Evolutionary conservation across 306 rosid genomes (phyloP), one percentile per base, ranked within the genome.

Genomic region (Casuarina cunninghamiana): DNA sequence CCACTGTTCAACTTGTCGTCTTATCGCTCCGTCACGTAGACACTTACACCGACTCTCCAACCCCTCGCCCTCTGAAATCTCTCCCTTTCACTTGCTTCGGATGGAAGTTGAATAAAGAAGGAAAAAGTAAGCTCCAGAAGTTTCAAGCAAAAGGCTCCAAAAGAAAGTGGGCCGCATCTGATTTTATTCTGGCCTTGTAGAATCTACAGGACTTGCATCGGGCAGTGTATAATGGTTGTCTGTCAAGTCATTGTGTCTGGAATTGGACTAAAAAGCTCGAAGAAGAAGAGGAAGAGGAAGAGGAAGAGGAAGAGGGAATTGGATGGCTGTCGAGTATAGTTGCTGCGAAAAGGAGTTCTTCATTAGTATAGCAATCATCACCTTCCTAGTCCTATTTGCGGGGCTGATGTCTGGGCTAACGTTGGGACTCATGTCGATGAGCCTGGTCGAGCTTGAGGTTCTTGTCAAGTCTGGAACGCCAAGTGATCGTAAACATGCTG

Each of bases 361-460:
- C 89, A 84, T 90, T 11, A 85, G 71, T 50, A 77, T 96, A 67
- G 9, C 55, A 71, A 38, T 86, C 41, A 77, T 91, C 60, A 77
- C 73, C 62, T 4, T 93, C n/a, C 83, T 96, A 75, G 99, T 96
- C 61, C 0, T 87, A 21, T 93, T 96, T 51, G 99, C 98, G 61
- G 98, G 98, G 41, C 17, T 88, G 79, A 91, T 95, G 99, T 95
- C 99, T 32, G 99, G 99, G 6, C 98, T 95, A 67, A 93, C 99
- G 50, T 81, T 95, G 77, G 99, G 99, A 7, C 99, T 95, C 85
- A 93, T 95, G 98, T 95, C 99, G 26, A 75, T 95, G 85, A 93
- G 99, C 48, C 89, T 93, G 26, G 99, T 95, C 83, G 99, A 95
- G 85, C 99, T 95, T 69, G 99, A 95, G 78, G 99, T 95, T 42